Percentiles rank a stretch among this genome's conserved stretches.
Evolutionary conservation across 75 land plant species (phyloP).

Genomic region (Ceratopteris richardii): DNA sequence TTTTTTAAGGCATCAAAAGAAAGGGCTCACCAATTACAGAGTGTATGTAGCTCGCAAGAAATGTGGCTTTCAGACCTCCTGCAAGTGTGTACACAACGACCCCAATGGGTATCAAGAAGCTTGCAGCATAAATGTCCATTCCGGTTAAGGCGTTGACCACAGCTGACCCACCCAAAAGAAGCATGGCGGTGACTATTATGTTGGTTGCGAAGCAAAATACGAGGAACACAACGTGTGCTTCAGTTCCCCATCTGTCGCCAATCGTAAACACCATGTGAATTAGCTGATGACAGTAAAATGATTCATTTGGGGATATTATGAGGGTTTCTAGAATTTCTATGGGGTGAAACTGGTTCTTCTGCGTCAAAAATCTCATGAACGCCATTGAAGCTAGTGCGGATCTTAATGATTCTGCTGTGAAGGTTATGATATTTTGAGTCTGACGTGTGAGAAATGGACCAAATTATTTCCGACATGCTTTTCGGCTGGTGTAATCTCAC

Average conservation of each 20-base stretch:
- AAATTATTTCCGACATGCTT: no score
- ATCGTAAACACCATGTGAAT: constrained; percentile 91
- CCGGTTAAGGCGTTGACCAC: constrained; percentile 97
- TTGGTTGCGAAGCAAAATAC: no score
- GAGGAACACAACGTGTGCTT: no score
- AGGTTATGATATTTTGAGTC: no score
- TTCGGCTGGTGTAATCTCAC: constrained; percentile 24
- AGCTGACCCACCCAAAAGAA: constrained; percentile 93
- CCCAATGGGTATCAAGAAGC: constrained; percentile 88
- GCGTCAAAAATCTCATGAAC: neutral
- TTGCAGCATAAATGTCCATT: constrained; percentile 83
- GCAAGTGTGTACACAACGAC: constrained; percentile 88
- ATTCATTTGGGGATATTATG: constrained; percentile 80
- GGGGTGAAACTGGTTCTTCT: neutral
- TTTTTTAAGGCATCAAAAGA: no score
- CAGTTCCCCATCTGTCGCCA: no score
- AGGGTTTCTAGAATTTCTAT: constrained; percentile 23
- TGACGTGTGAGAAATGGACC: no score
- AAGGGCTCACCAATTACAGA: constrained; percentile 67
- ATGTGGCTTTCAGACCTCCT: constrained; percentile 95
- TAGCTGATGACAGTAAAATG: constrained; percentile 72
- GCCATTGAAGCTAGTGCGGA: neutral
- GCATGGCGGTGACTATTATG: no score
- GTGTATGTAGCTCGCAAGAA: constrained; percentile 91
- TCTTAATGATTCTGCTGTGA: no score